Conservation (phyloP, 768 basidiomycete genomes). For the Tylopilus intermedius region DNA sequence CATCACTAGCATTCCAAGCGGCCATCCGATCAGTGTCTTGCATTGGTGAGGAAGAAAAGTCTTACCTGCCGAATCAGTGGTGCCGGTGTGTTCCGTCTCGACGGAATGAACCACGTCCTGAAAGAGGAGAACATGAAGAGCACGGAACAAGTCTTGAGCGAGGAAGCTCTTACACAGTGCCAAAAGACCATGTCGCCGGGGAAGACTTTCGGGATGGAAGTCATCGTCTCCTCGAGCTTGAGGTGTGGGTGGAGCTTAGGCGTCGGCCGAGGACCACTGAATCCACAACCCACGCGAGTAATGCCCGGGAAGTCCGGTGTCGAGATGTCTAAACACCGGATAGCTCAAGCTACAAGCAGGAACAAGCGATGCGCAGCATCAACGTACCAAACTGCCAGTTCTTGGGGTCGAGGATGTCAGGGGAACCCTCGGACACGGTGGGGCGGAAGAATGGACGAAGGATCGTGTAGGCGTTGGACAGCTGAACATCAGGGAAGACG, state of each 20-base stretch:
- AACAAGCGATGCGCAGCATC: conserved; percentile 1
- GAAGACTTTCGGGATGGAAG: conserved; percentile 61
- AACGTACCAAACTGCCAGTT: conserved; percentile 49
- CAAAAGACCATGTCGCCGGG: conserved; percentile 80
- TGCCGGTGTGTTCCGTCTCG: conserved; percentile 48
- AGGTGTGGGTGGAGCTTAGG: conserved; percentile 64
- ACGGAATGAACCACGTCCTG: conserved; percentile 46
- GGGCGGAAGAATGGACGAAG: conserved; percentile 74
- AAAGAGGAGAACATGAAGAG: conserved; percentile 11
- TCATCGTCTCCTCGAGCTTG: conserved; percentile 59
- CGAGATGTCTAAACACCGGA: conserved; percentile 37
- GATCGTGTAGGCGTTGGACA: conserved; percentile 69
- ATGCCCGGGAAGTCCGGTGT: conserved; percentile 53
- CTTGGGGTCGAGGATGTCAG: conserved; percentile 42
- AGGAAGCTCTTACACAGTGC: conserved; percentile 46
- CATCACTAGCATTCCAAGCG: conserved; percentile 45
- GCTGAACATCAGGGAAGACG: conserved; percentile 60
- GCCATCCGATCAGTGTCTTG: no score
- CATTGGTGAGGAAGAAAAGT: not conserved
- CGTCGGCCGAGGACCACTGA: conserved; percentile 43
- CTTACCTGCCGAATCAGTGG: conserved; percentile 51
- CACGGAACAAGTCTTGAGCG: not conserved
- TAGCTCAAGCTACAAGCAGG: conserved; percentile 12
- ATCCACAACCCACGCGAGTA: conserved; percentile 19
- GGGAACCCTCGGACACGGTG: conserved; percentile 34